A percentile compares a stretch with the other conserved stretches of the same genome.
These are phyloP conservation scores for Clavispora asparagi DNA, from an alignment of 805 yeast genomes.

Conservation along the genomic window DNA sequence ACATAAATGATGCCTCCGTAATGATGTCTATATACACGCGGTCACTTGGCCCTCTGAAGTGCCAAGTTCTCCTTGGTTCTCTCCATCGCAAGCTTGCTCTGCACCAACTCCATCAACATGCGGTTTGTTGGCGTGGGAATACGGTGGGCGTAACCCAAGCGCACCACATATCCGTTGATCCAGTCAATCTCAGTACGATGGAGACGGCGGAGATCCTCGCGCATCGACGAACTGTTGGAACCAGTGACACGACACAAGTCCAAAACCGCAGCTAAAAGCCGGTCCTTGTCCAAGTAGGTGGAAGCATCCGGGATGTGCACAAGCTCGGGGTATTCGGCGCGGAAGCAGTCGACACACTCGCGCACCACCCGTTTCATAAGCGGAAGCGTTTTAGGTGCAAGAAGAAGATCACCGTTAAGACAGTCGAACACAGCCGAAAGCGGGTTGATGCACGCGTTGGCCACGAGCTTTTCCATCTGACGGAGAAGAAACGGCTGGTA, in stretches of 20 bases:
- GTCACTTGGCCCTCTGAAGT: background rate
- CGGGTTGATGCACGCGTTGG: constrained; percentile 82
- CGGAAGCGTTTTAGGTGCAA: constrained; percentile 26
- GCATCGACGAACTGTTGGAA: constrained; percentile 64
- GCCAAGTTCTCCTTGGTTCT: constrained; percentile 21
- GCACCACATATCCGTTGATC: constrained; percentile 75
- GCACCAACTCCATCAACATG: constrained; percentile 42
- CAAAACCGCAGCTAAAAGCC: constrained; percentile 32
- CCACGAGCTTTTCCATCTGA: constrained; percentile 71
- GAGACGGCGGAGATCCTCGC: constrained; percentile 54
- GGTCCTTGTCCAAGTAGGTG: constrained; percentile 25
- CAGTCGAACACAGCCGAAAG: constrained; percentile 75
- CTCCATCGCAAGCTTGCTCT: constrained; percentile 28
- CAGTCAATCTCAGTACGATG: constrained; percentile 72
- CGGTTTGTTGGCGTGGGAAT: constrained; percentile 44
- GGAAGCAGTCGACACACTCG: constrained; percentile 43
- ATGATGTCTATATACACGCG: too few relatives aligned
- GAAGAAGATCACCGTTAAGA: constrained; percentile 66
- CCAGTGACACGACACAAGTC: constrained; percentile 36
- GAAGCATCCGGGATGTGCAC: constrained; percentile 24
- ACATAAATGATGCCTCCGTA: too few relatives aligned
- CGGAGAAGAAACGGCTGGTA: constrained; percentile 44
- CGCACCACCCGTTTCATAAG: constrained; percentile 38
- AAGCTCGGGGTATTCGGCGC: constrained; percentile 22
- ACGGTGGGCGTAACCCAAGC: constrained; percentile 44